Percentiles rank a stretch among this genome's conserved stretches.
phyloP scores from a whole-genome alignment of 2,329 filamentous ascomycete genomes.

The Fusarium sp. region DNA sequence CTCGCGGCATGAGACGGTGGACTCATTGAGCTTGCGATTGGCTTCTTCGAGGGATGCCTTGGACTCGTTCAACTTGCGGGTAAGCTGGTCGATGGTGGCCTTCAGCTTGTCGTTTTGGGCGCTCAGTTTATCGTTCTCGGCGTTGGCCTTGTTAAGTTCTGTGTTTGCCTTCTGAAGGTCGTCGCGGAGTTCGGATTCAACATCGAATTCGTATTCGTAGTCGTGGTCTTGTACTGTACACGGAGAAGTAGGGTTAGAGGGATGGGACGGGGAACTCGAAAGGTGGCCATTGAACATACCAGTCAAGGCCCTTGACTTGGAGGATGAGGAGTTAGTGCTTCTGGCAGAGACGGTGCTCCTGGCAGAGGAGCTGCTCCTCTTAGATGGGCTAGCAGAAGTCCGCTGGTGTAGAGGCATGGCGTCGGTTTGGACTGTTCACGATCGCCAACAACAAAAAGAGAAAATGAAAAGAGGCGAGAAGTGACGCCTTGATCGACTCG shows the following conservation, averaged over 20 bases:
- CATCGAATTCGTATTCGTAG: slow-evolving; percentile 46
- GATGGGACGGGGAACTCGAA: slow-evolving; percentile 14
- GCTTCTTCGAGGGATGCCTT: slow-evolving; percentile 40
- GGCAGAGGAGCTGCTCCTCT: slow-evolving; percentile 47
- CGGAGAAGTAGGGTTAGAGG: slow-evolving; percentile 33
- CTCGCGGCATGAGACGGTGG: slow-evolving; percentile 43
- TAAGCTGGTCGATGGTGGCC: slow-evolving; percentile 47
- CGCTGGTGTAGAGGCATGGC: slow-evolving; percentile 50
- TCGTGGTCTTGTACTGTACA: slow-evolving; percentile 41
- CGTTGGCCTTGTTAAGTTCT: slow-evolving; percentile 48
- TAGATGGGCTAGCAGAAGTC: slow-evolving; percentile 46
- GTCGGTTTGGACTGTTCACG: slow-evolving; percentile 41
- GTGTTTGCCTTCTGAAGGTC: slow-evolving; percentile 50
- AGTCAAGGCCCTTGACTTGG: slow-evolving; percentile 43
- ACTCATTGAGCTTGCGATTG: slow-evolving; percentile 35
- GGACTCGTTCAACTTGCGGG: slow-evolving; percentile 50
- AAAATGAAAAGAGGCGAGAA: slow-evolving; percentile 20
- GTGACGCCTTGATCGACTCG: slow-evolving; percentile 36
- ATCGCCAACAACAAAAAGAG: slow-evolving; percentile 39
- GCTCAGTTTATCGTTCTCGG: slow-evolving; percentile 49
- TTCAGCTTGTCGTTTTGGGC: slow-evolving; percentile 50
- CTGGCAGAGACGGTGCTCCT: slow-evolving; percentile 38
- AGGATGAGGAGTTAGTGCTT: slow-evolving; percentile 31
- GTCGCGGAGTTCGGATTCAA: slow-evolving; percentile 43
- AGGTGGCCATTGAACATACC: slow-evolving; percentile 39